Evolutionary conservation across 306 rosid species (phyloP), one percentile per base, ranked within the genome.

Genomic region (Vigna nakashimae): DNA sequence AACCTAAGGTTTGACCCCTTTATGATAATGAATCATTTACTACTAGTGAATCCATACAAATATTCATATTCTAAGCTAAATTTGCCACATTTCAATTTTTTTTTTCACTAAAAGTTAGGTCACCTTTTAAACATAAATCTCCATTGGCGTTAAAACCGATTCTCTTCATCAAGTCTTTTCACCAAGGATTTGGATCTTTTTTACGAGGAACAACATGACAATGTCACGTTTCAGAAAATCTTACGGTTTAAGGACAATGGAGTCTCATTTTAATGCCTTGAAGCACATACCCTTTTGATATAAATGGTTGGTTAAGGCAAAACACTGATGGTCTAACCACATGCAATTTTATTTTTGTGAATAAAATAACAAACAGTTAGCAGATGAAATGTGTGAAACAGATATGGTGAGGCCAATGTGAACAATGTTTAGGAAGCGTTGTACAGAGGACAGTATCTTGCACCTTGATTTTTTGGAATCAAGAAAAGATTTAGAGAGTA

Each of bases 1-100:
- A 81, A 89, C 88, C 82, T 46, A 56, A 63, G 10, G 51, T 86
- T 84, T 77, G 88, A 88, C 89, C 78, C 75, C 73, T 89, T 86
- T 69, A 86, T 22, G 73, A 36, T 38, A 18, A 65, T 18, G 49
- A 60, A 79, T 76, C 73, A 68, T 79, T 58, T 74, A 75, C 32
- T 3, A 3, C 32, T 30, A 30, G 32, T 52, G 57, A 30, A 62
- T 53, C 77, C 62, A 73, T 72, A 57, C 46, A 13, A 14, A 36
- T 14, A 28, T 57, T 22, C 2, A 67, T 46, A 77, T 77, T 57
- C 42, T 57, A 45, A 46, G 22, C 5, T 9, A 59, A 45, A 9
- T 11, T 30, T 67, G 10, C 67, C 45, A 36, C 13, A 52, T 58
- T 17, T 65, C 69, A 48, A 38, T 73, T 58, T 52, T 64, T 22